Evolutionary conservation across 139 green algal species (phyloP).

Genomic region (Micromonas pusilla): DNA sequence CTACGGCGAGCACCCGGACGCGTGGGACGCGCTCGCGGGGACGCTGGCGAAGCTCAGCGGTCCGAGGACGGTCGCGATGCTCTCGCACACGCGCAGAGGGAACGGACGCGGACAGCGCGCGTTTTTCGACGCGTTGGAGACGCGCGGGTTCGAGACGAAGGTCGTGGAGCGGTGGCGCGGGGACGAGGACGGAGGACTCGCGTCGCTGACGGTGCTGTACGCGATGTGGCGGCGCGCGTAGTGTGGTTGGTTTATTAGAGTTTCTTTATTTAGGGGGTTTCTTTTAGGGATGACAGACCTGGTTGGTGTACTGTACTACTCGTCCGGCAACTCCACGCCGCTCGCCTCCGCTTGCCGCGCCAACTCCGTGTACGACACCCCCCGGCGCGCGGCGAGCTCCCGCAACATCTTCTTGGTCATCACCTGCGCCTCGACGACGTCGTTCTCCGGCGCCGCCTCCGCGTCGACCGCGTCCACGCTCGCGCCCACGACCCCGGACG

Average conservation of each 20-base stretch:
- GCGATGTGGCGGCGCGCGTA: not conserved
- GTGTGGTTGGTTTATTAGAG: too few relatives aligned
- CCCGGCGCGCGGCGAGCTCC: not conserved
- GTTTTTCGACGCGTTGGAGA: not conserved
- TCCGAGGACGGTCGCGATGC: not conserved
- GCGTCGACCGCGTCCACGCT: too few relatives aligned
- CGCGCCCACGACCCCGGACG: too few relatives aligned
- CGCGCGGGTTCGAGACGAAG: not conserved
- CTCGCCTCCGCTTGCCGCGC: not conserved
- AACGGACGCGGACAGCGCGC: not conserved
- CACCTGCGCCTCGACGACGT: not conserved
- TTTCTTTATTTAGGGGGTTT: too few relatives aligned
- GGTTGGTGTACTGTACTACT: too few relatives aligned
- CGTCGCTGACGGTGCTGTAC: not conserved
- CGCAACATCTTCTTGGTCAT: slow-evolving; percentile 2
- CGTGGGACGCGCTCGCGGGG: not conserved
- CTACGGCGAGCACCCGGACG: not conserved
- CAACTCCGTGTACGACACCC: not conserved
- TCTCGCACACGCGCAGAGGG: not conserved
- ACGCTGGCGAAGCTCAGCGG: not conserved
- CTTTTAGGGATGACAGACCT: too few relatives aligned
- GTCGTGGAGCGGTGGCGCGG: not conserved
- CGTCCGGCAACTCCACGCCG: not conserved
- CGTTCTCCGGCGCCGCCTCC: not conserved
- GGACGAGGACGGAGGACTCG: not conserved